phyloP scores from a whole-genome alignment of 106 monocot genomes.

The Dendrobium catenatum region DNA sequence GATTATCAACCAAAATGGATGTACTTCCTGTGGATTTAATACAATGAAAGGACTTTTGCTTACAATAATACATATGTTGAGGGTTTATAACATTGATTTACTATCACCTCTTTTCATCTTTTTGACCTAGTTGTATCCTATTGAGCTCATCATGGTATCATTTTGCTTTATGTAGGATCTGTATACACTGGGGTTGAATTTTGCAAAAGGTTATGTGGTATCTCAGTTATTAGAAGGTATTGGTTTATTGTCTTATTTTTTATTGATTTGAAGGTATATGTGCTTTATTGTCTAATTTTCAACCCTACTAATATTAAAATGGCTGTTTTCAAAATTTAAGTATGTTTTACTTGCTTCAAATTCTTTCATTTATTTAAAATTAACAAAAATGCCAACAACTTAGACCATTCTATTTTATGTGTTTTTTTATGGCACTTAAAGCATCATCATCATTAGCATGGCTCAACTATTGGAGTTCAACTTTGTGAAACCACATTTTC shows the following conservation, averaged over 20 bases:
- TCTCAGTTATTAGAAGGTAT: slow-evolving; percentile 83
- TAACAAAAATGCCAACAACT: no score
- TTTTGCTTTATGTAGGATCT: slow-evolving; percentile 44
- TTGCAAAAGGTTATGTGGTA: slow-evolving; percentile 72
- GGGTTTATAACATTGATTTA: neutral
- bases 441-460: no score
- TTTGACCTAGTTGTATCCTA: neutral
- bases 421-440: no score
- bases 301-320: neutral
- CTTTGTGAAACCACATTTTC: no score
- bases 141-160: neutral
- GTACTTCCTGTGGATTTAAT: neutral
- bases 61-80: neutral
- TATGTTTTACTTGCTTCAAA: neutral
- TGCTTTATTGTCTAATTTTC: neutral
- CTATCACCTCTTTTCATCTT: neutral
- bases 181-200: slow-evolving; percentile 86
- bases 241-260: neutral
- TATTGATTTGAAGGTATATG: neutral
- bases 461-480: no score
- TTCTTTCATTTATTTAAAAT: no score
- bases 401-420: no score
- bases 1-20: neutral
- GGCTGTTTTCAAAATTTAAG: neutral
- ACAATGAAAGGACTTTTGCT: neutral